Percentiles rank a stretch among this genome's conserved stretches.
Evolutionary conservation across 805 yeast genomes (phyloP).

Genomic region (Wickerhamomyces rabaulensis): DNA sequence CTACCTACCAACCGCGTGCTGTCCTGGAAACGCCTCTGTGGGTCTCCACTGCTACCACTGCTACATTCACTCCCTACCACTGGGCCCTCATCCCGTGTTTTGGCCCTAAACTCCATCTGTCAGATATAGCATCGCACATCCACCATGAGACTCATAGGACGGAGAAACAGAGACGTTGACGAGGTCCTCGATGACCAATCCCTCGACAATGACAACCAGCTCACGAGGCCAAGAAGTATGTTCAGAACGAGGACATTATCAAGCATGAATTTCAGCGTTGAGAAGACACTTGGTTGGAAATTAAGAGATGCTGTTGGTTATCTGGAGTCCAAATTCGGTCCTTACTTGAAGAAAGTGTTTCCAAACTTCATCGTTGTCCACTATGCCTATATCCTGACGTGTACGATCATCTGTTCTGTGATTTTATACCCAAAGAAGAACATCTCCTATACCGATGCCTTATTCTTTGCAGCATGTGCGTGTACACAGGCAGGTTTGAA

Average conservation of each 20-base stretch:
- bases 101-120: neutral
- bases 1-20: neutral
- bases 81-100: neutral
- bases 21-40: neutral
- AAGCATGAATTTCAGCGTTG: conserved; percentile 13
- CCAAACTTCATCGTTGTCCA: conserved; percentile 55
- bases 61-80: neutral
- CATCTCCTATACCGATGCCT: conserved; percentile 65
- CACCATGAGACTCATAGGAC: neutral
- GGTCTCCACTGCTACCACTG: neutral
- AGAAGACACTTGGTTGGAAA: conserved; percentile 34
- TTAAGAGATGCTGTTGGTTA: conserved; percentile 32
- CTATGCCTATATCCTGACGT: conserved; percentile 60
- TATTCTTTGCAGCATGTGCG: conserved; percentile 73
- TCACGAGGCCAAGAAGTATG: neutral
- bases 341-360: conserved; percentile 32
- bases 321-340: conserved; percentile 27
- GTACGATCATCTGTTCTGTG: conserved; percentile 65
- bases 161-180: neutral
- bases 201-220: neutral
- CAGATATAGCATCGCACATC: neutral
- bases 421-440: conserved; percentile 72
- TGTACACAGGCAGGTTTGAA: conserved; percentile 91
- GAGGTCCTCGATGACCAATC: neutral
- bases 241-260: conserved; percentile 11